phyloP scores from a whole-genome alignment of 129 eudicot species.

The Arctium lappa region DNA sequence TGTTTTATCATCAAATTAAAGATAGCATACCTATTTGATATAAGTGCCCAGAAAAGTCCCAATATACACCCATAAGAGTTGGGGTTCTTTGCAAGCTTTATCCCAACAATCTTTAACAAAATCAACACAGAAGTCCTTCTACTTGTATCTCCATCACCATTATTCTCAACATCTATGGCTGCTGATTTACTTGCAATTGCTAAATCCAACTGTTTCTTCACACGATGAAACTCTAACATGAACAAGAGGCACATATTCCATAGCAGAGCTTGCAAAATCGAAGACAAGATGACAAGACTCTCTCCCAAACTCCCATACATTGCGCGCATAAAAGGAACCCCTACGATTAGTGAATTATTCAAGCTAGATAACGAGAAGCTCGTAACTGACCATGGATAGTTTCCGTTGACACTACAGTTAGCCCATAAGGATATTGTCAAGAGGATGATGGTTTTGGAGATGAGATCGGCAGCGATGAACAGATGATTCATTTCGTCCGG shows the following conservation, averaged over 20 bases:
- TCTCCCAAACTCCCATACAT: slow-evolving; percentile 47
- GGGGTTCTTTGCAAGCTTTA: slow-evolving; percentile 53
- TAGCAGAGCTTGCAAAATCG: slow-evolving; percentile 38
- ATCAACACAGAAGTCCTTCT: slow-evolving; percentile 32
- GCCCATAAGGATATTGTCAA: slow-evolving; percentile 41
- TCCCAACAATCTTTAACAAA: slow-evolving; percentile 47
- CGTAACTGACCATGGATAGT: slow-evolving; percentile 51
- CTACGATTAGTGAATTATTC: slow-evolving; percentile 51
- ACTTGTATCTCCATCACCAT: background rate
- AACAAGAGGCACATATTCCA: slow-evolving; percentile 44
- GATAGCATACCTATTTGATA: slow-evolving; percentile 48
- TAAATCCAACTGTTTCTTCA: slow-evolving; percentile 9
- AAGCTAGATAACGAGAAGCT: slow-evolving; percentile 42
- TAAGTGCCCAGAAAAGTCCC: slow-evolving; percentile 59
- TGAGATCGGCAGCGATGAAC: slow-evolving; percentile 42
- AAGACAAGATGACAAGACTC: slow-evolving; percentile 43
- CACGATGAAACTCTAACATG: slow-evolving; percentile 38
- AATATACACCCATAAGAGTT: slow-evolving; percentile 61
- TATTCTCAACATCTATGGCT: slow-evolving; percentile 27
- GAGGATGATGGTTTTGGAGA: slow-evolving; percentile 40
- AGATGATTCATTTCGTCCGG: slow-evolving; percentile 49
- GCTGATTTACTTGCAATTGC: background rate
- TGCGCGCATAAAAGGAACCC: slow-evolving; percentile 52
- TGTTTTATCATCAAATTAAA: background rate
- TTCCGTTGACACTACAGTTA: slow-evolving; percentile 27